Base-by-base conservation (phyloP, 768 basidiomycete genomes). In the Lyophyllum atratum region DNA sequence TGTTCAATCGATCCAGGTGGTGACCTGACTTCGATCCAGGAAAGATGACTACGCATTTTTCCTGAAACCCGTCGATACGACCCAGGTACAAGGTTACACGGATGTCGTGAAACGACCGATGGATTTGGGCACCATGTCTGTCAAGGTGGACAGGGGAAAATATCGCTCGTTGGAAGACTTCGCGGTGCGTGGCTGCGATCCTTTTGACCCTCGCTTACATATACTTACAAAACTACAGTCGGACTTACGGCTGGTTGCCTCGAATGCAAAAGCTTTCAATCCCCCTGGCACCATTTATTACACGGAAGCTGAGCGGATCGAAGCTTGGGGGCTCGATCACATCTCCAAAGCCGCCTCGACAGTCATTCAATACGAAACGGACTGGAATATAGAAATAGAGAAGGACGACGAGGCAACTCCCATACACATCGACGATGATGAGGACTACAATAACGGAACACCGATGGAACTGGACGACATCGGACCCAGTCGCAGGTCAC, bases 21-120 rank as follows among this genome's bases (percentile, higher is more conserved):
- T 55, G 56, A 6, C 44, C 56, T 68, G 48, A 67, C 42, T 25
- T 47, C 29, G 17, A 33, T 19, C 67, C 61, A 92, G 91, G 76
- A 92, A 88, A 70, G 91, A 92, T 67, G 89, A 90, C 71, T 93
- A 93, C 76, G 90, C 87, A 1, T 92, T 92, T 71, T 93, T 93
- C 68, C 70, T 92, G 54, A 65, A 71, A 34, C 90, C 90, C 1
- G 91, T 93, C 6, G 79, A 91, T 68, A 68, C 71, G 0, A 68
- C 74, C 1, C 78, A 82, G 60, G 85, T 90, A 0, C 80, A 85
- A 11, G 85, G 85, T 1, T 89, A 89, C 61, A 55, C 75, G 12
- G 85, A 89, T 76, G 74, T 86, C 47, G 84, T 98, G 49, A 87
- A 89, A 64, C 78, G 80, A 19, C 94, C 95, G 7, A 98, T 98